Evolutionary conservation across 768 basidiomycete genomes (phyloP), one percentile per base, ranked within the genome.

Genomic region (Hygrocybe coccinea): DNA sequence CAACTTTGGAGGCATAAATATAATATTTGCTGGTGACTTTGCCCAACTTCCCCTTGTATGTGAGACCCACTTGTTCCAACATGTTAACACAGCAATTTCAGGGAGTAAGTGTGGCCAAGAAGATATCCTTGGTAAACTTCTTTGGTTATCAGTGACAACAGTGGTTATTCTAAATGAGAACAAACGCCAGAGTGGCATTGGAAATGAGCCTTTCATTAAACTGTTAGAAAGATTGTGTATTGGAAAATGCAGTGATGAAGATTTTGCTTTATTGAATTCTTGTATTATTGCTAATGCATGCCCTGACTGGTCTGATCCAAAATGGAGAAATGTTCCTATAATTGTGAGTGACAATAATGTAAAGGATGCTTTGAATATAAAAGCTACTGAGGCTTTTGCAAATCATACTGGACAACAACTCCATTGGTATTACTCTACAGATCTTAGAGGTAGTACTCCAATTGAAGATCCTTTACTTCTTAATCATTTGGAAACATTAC

Each of bases 21-120:
- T 77, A 1, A 73, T 78, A 1, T 74, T 75, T 53, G 72, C 73
- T 0, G 75, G 77, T 1, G 75, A 79, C 53, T 77, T 79, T 55
- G 65, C 68, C 0, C 77, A 79, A 48, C 29, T 29, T 29, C 29
- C 29, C 29, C 29, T 8, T 55, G 44, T 22, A 12, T 12, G 44
- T 46, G 44, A 46, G 29, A 29, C 29, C 29, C 29, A 8, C 8
- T 29, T 29, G 29, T 29, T 29, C 8, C 8, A 3, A 29, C 29
- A 29, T 46, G 44, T 46, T 24, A 11, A 19, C 17, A 46, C n/a
- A 46, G 22, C 29, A 29, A 29, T 29, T 29, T 29, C 8, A 29
- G 52, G 19, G 2, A 57, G 57, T 0, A 33, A 45, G 6, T 14
- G 33, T 15, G 62, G 61, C 0, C 62, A 70, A 36, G 54, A 66